phyloP scores from a whole-genome alignment of 768 basidiomycete species.

The Lactifluus rugatus region DNA sequence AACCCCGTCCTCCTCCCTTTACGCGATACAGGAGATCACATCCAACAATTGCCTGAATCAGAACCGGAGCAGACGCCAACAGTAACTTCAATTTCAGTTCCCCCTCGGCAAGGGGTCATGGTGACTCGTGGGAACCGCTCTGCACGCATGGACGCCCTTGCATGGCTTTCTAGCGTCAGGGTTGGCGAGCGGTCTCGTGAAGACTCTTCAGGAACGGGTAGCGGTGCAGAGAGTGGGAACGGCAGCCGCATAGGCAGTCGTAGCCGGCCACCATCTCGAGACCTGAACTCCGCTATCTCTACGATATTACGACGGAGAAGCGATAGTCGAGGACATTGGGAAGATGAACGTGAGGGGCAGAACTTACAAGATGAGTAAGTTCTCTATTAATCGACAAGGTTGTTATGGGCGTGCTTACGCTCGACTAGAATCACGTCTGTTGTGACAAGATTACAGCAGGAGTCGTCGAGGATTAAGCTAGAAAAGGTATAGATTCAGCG shows the following conservation, averaged over 20 bases:
- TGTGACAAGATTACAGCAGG: slow-evolving; percentile 44
- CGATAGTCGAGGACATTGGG: slow-evolving; percentile 34
- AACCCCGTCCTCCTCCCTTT: slow-evolving; percentile 24
- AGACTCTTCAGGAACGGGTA: slow-evolving; percentile 47
- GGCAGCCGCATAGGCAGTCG: slow-evolving; percentile 39
- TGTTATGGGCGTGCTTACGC: not conserved
- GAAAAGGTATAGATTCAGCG: slow-evolving; percentile 52
- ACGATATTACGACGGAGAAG: slow-evolving; percentile 31
- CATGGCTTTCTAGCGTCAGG: slow-evolving; percentile 68
- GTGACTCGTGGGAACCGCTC: slow-evolving; percentile 42
- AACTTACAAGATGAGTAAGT: slow-evolving; percentile 68
- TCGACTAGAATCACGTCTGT: slow-evolving; percentile 60
- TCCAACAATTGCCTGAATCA: slow-evolving; percentile 9
- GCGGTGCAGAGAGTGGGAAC: slow-evolving; percentile 38
- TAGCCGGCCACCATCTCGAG: slow-evolving; percentile 23
- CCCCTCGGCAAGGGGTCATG: slow-evolving; percentile 23
- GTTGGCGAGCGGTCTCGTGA: slow-evolving; percentile 43
- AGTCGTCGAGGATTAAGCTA: slow-evolving; percentile 62
- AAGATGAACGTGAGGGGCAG: slow-evolving; percentile 33
- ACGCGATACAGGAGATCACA: not conserved
- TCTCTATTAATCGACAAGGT: not conserved
- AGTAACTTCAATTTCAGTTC: slow-evolving; percentile 10
- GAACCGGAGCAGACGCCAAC: slow-evolving; percentile 22
- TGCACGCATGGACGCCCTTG: slow-evolving; percentile 51
- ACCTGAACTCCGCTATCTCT: not conserved